A percentile compares a stretch with the other conserved stretches of the same genome.
phyloP scores from a whole-genome alignment of 345 rosid species.

The Eucalyptus sideroxylon region DNA sequence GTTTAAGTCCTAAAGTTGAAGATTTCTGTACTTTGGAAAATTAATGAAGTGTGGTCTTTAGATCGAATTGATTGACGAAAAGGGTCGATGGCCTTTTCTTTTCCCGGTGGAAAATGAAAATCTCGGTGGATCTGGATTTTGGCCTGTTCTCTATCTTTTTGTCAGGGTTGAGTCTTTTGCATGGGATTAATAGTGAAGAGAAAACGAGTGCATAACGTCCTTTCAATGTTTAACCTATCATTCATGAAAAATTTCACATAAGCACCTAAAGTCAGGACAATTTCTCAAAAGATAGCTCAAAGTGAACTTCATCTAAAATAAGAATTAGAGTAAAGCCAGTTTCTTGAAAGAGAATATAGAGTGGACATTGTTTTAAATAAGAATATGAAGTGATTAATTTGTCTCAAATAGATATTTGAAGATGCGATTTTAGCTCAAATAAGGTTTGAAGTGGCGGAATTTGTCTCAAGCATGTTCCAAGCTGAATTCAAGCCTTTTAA shows the following conservation, averaged over 20 bases:
- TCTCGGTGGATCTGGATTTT: background rate
- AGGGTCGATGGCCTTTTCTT: background rate
- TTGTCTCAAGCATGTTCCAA: no score
- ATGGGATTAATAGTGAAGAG: background rate
- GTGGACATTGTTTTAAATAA: no score
- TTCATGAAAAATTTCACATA: background rate
- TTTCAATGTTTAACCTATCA: background rate
- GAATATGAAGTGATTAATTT: no score
- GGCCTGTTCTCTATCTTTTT: background rate
- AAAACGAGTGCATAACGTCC: background rate
- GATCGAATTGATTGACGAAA: background rate
- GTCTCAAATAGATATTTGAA: no score
- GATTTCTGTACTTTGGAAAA: background rate
- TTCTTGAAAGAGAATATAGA: no score
- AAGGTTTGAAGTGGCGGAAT: no score
- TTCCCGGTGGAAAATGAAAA: background rate
- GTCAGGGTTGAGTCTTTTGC: background rate
- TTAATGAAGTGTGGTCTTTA: background rate
- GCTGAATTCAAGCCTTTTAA: no score
- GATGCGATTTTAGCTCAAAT: no score
- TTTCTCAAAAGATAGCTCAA: background rate
- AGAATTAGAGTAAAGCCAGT: rapidly evolving
- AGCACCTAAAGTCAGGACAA: rapidly evolving
- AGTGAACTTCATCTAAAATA: background rate
- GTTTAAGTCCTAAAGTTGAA: background rate